Percentiles rank a stretch among this genome's conserved stretches.
phyloP scores from a whole-genome alignment of 352 stramenopile species.

The Phytopythium montanum region DNA sequence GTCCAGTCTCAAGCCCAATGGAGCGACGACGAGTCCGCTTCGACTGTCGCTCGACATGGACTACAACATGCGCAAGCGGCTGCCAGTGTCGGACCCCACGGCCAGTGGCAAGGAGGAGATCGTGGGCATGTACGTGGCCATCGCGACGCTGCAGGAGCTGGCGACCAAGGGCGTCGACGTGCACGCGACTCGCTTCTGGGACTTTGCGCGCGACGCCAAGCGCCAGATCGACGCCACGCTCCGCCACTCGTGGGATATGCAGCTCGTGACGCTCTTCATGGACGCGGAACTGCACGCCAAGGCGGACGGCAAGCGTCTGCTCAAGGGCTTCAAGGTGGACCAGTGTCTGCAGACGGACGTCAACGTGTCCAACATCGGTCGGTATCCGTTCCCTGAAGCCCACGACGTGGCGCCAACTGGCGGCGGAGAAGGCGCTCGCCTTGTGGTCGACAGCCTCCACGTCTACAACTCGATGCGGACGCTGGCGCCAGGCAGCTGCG shows the following conservation, averaged over 20 bases:
- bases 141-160: slow-evolving; percentile 30
- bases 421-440: too few species aligned
- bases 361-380: slow-evolving; percentile 19
- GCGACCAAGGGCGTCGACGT: slow-evolving; percentile 31
- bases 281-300: slow-evolving; percentile 26
- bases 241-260: slow-evolving; percentile 28
- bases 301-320: slow-evolving; percentile 18
- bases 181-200: slow-evolving; percentile 42
- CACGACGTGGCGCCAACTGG: slow-evolving; percentile 14
- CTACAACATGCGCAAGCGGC: slow-evolving; percentile 42
- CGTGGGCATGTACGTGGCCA: slow-evolving; percentile 49
- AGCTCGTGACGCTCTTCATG: slow-evolving; percentile 25
- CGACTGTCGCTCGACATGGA: slow-evolving; percentile 30
- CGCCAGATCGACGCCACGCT: slow-evolving; percentile 50
- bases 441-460: slow-evolving; percentile 11
- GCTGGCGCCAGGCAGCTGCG: slow-evolving; percentile 22
- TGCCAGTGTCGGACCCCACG: too few species aligned
- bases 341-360: slow-evolving; percentile 12
- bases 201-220: slow-evolving; percentile 28
- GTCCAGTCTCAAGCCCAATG: slow-evolving; percentile 17
- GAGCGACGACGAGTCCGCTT: slow-evolving; percentile 22
- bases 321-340: background rate
- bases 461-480: slow-evolving; percentile 30
- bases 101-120: slow-evolving; percentile 13
- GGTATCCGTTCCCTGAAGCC: slow-evolving; percentile 15